These are phyloP conservation scores for Oryza meridionalis DNA, from an alignment of 176 grass and related monocot species.

Conservation along the genomic window DNA sequence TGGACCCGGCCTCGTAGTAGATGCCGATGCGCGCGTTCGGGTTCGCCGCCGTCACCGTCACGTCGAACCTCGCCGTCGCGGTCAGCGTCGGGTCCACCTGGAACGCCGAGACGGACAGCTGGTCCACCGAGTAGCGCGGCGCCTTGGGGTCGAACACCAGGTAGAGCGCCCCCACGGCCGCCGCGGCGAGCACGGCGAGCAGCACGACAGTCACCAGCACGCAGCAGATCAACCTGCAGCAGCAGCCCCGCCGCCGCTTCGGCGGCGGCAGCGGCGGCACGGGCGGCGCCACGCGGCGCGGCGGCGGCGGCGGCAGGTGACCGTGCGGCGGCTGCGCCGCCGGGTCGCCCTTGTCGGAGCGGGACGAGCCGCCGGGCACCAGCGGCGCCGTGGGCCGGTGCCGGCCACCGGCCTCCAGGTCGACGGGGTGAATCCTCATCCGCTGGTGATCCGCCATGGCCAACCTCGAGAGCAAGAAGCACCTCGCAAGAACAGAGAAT, in stretches of 20 bases:
- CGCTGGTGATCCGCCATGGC: constrained; percentile 75
- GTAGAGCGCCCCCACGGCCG: constrained; percentile 48
- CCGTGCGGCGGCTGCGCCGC: not conserved
- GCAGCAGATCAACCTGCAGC: constrained; percentile 75
- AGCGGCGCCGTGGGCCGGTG: constrained; percentile 58
- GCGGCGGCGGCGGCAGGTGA: constrained; percentile 34
- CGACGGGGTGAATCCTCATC: constrained; percentile 84
- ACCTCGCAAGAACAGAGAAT: not conserved
- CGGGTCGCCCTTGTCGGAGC: constrained; percentile 63
- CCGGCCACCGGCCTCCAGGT: constrained; percentile 59
- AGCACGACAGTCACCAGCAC: not conserved
- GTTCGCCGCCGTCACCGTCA: constrained; percentile 70
- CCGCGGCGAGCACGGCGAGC: constrained; percentile 54
- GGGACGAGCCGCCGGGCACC: constrained; percentile 34
- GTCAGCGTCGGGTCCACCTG: constrained; percentile 40
- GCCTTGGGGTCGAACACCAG: constrained; percentile 66
- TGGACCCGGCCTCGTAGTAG: constrained; percentile 64
- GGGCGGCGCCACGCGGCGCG: constrained; percentile 28
- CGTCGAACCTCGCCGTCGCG: constrained; percentile 65
- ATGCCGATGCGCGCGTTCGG: constrained; percentile 70
- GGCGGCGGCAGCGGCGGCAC: not conserved
- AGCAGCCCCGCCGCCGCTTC: constrained; percentile 45
- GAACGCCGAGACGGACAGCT: constrained; percentile 59
- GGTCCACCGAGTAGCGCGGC: constrained; percentile 85
- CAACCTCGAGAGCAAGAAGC: not conserved